Evolutionary conservation across 1,284 basidiomycete genomes (phyloP).

Genomic region (Hypsizygus ulmarius): DNA sequence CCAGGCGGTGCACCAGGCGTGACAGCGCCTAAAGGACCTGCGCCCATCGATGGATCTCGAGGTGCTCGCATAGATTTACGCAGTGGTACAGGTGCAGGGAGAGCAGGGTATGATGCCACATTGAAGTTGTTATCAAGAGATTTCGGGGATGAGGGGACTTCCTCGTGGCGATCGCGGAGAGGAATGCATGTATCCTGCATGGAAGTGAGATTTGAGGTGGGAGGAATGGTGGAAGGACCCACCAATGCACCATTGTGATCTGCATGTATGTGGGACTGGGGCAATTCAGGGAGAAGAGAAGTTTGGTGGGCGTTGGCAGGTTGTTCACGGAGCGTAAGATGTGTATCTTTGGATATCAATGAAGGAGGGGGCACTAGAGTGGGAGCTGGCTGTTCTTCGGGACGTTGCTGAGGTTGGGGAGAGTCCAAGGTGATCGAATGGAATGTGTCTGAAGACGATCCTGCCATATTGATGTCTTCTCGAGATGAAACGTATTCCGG

Average conservation of each 20-base stretch:
- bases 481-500: not conserved
- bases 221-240: not conserved
- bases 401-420: slow-evolving; percentile 14
- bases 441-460: slow-evolving; percentile 33
- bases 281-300: slow-evolving; percentile 29
- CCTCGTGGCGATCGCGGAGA: slow-evolving; percentile 23
- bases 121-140: slow-evolving; percentile 21
- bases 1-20: slow-evolving; percentile 43
- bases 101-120: slow-evolving; percentile 44
- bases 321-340: slow-evolving; percentile 1
- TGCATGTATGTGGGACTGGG: slow-evolving; percentile 15
- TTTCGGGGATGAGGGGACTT: slow-evolving; percentile 20
- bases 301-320: not conserved
- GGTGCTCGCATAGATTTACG: slow-evolving; percentile 60
- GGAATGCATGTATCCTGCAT: slow-evolving; percentile 24
- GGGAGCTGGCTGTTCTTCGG: not conserved
- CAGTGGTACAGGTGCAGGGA: slow-evolving; percentile 65
- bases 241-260: not conserved
- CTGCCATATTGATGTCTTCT: slow-evolving; percentile 4
- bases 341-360: slow-evolving; percentile 15
- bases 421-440: slow-evolving; percentile 38
- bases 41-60: slow-evolving; percentile 43
- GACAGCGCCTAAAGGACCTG: slow-evolving; percentile 29
- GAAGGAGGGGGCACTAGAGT: not conserved
- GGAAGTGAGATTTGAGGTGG: not conserved